A percentile compares a stretch with the other conserved stretches of the same genome.
Evolutionary conservation across 2,329 filamentous ascomycete species (phyloP).

Genomic region (Trichoderma simmonsii): DNA sequence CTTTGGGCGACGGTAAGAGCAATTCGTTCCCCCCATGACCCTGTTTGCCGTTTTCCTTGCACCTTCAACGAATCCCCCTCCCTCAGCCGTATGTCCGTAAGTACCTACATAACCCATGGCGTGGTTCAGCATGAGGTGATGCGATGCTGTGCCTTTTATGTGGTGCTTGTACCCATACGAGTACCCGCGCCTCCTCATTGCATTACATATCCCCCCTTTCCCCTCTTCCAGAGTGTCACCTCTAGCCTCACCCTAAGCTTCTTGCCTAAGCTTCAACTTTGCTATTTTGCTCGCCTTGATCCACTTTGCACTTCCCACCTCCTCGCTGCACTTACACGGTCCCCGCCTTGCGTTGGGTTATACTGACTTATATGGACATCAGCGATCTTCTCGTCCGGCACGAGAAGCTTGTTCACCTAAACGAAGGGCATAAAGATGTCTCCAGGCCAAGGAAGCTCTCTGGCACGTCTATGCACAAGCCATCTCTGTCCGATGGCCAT

Average conservation of each 20-base stretch:
- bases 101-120: neutral
- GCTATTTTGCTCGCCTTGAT: neutral
- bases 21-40: neutral
- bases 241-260: slow-evolving; percentile 12
- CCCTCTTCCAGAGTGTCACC: neutral
- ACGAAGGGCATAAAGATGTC: slow-evolving; percentile 56
- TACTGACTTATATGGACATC: slow-evolving; percentile 56
- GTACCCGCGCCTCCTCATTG: slow-evolving; percentile 17
- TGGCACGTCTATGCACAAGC: slow-evolving; percentile 41
- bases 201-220: slow-evolving; percentile 12
- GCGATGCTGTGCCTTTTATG: neutral
- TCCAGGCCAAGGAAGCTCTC: slow-evolving; percentile 51
- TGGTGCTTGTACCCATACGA: slow-evolving; percentile 8
- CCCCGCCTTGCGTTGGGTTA: neutral
- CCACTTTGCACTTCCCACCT: neutral
- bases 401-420: slow-evolving; percentile 63
- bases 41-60: neutral
- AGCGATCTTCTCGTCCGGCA: slow-evolving; percentile 62
- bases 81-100: neutral
- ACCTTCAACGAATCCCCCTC: neutral
- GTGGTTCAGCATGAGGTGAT: slow-evolving; percentile 4
- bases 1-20: slow-evolving; percentile 57
- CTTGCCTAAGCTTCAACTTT: slow-evolving; percentile 1
- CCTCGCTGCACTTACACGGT: neutral
- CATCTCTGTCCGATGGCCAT: slow-evolving; percentile 47